Base-by-base conservation (phyloP, 1,139 yeast genomes). In the Blastobotrys ciferrii region DNA sequence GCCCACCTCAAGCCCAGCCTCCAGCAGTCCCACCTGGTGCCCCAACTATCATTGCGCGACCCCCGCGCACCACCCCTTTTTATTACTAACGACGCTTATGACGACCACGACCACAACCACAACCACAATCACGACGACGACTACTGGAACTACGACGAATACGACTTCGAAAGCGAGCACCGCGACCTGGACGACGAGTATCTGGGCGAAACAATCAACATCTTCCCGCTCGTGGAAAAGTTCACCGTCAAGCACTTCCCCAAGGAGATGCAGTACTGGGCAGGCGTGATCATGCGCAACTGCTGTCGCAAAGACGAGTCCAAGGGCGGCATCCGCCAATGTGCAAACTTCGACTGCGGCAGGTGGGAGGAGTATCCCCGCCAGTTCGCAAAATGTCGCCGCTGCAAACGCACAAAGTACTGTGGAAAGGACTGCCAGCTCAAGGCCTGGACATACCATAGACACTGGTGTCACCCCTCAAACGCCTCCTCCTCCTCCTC, bases 321-420 rank as follows among this genome's bases (percentile, higher is more conserved):
- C 40, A 75, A 82, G 50, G 95, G 95, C 23, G 97, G 98, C 2
- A 86, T 92, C 32, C 77, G 98, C 45, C 98, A 92, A 69, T 92
- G 98, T 68, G 97, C 98, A 1, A 84, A 84, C 66, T 83, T 89
- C 59, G 85, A 81, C 36, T 92, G 98, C 69, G 97, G 97, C n/a
- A 83, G 77, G 63, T 92, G 98, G 98, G 98, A 92, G 66, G 79
- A 78, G 39, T 82, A 72, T 55, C 96, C 96, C 11, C 77, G 95
- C 43, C 95, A 91, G 65, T 92, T 91, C 71, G 95, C 95, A 55
- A 92, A 92, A 68, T 92, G 98, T 67, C 77, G 96, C 52, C 77
- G 96, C 47, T 92, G 98, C 68, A 88, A 91, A 67, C 73, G 98
- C 52, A 89, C 98, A 1, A 92, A 92, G 70, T 92, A 92, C 66